Conservation (phyloP, 2,329 filamentous ascomycete species). For the Cladosporium sp. region DNA sequence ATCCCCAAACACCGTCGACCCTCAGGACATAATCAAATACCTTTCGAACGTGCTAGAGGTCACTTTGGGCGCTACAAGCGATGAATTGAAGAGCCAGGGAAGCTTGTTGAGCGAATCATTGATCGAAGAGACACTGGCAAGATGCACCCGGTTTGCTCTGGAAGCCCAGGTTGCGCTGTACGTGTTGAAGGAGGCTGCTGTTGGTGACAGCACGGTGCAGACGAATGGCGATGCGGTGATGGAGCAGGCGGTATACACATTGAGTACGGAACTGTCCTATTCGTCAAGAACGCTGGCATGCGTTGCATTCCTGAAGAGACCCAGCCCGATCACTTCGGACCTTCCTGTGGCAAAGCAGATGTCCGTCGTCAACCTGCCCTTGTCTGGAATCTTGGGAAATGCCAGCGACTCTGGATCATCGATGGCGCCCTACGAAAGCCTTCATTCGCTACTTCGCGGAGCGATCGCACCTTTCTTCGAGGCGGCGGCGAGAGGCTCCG, state of each 20-base stretch:
- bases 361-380: slow-evolving; percentile 87
- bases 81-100: slow-evolving; percentile 74
- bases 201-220: slow-evolving; percentile 10
- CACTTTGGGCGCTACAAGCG: slow-evolving; percentile 51
- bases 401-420: slow-evolving; percentile 41
- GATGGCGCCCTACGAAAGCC: slow-evolving; percentile 81
- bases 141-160: slow-evolving; percentile 83
- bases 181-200: slow-evolving; percentile 73
- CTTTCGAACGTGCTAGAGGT: slow-evolving; percentile 45
- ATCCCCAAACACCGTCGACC: slow-evolving; percentile 36
- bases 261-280: slow-evolving; percentile 77
- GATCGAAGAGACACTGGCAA: slow-evolving; percentile 74
- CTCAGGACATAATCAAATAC: slow-evolving; percentile 46
- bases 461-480: slow-evolving; percentile 96
- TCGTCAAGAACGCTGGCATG: slow-evolving; percentile 77
- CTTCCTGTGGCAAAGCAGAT: slow-evolving; percentile 83
- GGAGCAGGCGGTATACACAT: slow-evolving; percentile 64
- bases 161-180: slow-evolving; percentile 87
- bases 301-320: slow-evolving; percentile 84
- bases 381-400: slow-evolving; percentile 63
- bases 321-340: slow-evolving; percentile 78
- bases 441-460: slow-evolving; percentile 88
- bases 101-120: slow-evolving; percentile 74
- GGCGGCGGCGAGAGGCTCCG: slow-evolving; percentile 82
- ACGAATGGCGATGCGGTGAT: slow-evolving; percentile 12